phyloP scores from a whole-genome alignment of 176 grass and related monocot genomes.

The Tuctoria greenei region DNA sequence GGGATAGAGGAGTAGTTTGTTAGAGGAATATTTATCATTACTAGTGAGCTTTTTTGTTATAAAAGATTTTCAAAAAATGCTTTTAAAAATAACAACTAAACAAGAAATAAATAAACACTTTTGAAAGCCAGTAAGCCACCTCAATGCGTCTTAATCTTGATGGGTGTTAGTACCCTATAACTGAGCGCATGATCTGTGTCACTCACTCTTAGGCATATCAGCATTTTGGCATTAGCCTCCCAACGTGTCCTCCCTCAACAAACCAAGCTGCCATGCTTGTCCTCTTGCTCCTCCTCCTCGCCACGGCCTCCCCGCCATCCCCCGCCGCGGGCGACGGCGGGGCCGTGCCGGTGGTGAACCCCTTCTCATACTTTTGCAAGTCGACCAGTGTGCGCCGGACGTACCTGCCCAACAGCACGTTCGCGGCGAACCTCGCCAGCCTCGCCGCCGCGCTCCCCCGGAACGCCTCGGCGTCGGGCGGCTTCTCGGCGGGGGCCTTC shows the following conservation, averaged over 20 bases:
- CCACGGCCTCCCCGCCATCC: neutral
- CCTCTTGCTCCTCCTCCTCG: conserved; percentile 30
- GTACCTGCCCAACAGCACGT: conserved; percentile 41
- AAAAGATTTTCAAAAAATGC: no score
- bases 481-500: conserved; percentile 36
- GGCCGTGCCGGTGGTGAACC: conserved; percentile 34
- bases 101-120: no score
- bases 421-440: conserved; percentile 36
- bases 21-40: no score
- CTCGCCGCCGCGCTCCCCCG: conserved; percentile 27
- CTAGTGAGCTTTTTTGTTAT: no score
- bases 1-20: no score
- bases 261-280: conserved; percentile 29
- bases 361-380: conserved; percentile 28
- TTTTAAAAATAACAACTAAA: no score
- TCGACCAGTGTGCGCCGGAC: neutral
- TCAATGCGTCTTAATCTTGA: neutral
- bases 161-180: neutral
- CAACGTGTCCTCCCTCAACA: conserved; percentile 11
- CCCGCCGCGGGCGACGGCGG: neutral
- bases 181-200: neutral
- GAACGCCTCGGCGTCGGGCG: conserved; percentile 32
- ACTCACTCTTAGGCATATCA: conserved; percentile 4
- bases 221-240: neutral
- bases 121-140: no score